Conservation (phyloP, 2,329 filamentous ascomycete genomes). For the Neoarthrinium moseri region DNA sequence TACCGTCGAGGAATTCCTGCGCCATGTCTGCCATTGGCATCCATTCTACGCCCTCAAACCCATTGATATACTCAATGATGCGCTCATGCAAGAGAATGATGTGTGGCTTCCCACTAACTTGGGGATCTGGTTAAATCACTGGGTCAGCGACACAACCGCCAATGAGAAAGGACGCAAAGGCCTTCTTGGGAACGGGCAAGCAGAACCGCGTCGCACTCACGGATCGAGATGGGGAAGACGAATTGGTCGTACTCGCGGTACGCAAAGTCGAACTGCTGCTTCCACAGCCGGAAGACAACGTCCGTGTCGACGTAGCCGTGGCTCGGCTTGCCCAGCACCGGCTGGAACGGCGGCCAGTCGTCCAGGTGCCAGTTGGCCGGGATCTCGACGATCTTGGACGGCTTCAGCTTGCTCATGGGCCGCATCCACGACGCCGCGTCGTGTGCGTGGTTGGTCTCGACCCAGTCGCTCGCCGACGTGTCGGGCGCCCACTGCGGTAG, state of each 20-base stretch:
- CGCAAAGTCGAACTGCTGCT: conserved; percentile 43
- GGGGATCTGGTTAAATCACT: too few relatives aligned
- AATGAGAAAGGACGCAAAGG: too few relatives aligned
- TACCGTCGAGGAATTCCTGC: too few relatives aligned
- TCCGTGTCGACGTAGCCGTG: conserved; percentile 41
- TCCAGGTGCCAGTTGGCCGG: conserved; percentile 46
- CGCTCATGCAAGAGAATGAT: conserved; percentile 44
- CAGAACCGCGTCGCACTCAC: too few relatives aligned
- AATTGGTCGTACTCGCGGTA: conserved; percentile 44
- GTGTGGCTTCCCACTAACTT: conserved; percentile 46
- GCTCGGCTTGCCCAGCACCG: not conserved
- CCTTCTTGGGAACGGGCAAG: too few relatives aligned
- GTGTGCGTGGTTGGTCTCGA: conserved; percentile 17
- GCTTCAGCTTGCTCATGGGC: conserved; percentile 17
- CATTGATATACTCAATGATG: conserved; percentile 43
- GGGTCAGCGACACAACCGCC: too few relatives aligned
- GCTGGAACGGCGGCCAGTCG: conserved; percentile 34
- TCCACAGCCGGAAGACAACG: conserved; percentile 40
- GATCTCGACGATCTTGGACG: conserved; percentile 37
- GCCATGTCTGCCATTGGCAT: conserved; percentile 12
- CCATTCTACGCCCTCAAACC: conserved; percentile 40
- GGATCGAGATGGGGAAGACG: conserved; percentile 44
- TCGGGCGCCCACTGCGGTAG: too few relatives aligned
- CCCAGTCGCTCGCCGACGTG: conserved; percentile 11
- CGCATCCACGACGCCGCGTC: conserved; percentile 17